A percentile compares a stretch with the other conserved stretches of the same genome.
Evolutionary conservation across 306 rosid genomes (phyloP).

Genomic region (Hippophae rhamnoides): DNA sequence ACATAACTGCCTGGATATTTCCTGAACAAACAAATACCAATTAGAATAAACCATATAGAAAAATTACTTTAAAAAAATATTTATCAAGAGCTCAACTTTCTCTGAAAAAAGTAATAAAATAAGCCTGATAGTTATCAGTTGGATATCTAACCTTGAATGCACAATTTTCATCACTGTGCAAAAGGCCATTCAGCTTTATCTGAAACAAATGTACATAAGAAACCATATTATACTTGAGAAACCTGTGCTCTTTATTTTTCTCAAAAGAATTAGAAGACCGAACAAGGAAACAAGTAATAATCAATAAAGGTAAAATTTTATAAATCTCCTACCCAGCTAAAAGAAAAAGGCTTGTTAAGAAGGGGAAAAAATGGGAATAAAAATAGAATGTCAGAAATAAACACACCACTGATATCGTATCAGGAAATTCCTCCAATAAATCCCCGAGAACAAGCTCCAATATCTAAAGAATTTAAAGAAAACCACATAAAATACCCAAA

Average conservation of each 20-base stretch:
- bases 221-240: background rate
- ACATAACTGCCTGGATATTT: conserved; percentile 88
- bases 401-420: conserved; percentile 67
- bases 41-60: conserved; percentile 18
- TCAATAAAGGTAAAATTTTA: background rate
- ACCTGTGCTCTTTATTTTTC: background rate
- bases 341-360: background rate
- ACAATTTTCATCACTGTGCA: conserved; percentile 65
- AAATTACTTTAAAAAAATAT: background rate
- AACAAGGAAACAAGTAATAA: too few species aligned
- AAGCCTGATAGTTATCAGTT: background rate
- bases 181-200: conserved; percentile 78
- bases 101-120: background rate
- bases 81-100: background rate
- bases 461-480: conserved; percentile 37
- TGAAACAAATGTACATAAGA: conserved; percentile 25
- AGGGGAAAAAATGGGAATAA: background rate
- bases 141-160: conserved; percentile 62
- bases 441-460: conserved; percentile 73
- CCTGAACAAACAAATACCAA: conserved; percentile 46
- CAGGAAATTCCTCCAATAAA: conserved; percentile 50
- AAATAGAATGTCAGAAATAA: background rate
- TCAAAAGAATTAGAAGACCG: background rate
- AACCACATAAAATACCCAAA: background rate
- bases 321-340: background rate